Percentiles rank a stretch among this genome's conserved stretches.
These are phyloP conservation scores for Agaricus bisporus DNA, from an alignment of 768 basidiomycete species.

Conservation along the genomic window DNA sequence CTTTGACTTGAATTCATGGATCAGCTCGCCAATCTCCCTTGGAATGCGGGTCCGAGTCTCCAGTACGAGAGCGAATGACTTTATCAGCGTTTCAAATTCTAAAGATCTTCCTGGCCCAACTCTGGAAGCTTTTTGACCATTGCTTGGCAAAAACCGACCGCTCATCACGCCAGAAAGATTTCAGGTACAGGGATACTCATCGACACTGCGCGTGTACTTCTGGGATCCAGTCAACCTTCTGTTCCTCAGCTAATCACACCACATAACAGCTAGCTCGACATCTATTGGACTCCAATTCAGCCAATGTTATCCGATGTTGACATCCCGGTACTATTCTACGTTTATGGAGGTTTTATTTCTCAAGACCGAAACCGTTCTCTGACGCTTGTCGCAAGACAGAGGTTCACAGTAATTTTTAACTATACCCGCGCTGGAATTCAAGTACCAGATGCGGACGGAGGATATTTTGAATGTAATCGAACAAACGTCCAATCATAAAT, in stretches of 20 bases:
- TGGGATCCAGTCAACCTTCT: neutral
- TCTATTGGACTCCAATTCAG: slow-evolving; percentile 49
- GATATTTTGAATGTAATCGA: slow-evolving; percentile 55
- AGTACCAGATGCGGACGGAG: slow-evolving; percentile 48
- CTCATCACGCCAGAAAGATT: slow-evolving; percentile 45
- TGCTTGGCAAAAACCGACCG: slow-evolving; percentile 40
- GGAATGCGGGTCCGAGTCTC: neutral
- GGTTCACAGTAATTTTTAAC: slow-evolving; percentile 58
- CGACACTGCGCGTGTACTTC: slow-evolving; percentile 40
- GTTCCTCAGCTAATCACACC: neutral
- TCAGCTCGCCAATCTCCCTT: neutral
- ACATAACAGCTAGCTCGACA: slow-evolving; percentile 42
- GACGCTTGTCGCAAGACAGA: slow-evolving; percentile 43
- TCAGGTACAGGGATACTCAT: slow-evolving; percentile 50
- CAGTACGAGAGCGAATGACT: neutral
- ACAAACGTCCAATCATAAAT: slow-evolving; percentile 40
- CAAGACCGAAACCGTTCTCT: slow-evolving; percentile 41
- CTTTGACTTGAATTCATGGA: neutral
- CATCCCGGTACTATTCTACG: slow-evolving; percentile 52
- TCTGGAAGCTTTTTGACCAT: slow-evolving; percentile 38
- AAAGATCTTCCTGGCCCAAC: slow-evolving; percentile 25
- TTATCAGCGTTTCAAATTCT: no score
- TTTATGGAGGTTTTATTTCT: slow-evolving; percentile 56
- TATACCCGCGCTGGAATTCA: slow-evolving; percentile 53
- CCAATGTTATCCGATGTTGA: slow-evolving; percentile 15